Evolutionary conservation across 148 eudicot genomes (phyloP).

Genomic region (Suaeda aralocaspica): DNA sequence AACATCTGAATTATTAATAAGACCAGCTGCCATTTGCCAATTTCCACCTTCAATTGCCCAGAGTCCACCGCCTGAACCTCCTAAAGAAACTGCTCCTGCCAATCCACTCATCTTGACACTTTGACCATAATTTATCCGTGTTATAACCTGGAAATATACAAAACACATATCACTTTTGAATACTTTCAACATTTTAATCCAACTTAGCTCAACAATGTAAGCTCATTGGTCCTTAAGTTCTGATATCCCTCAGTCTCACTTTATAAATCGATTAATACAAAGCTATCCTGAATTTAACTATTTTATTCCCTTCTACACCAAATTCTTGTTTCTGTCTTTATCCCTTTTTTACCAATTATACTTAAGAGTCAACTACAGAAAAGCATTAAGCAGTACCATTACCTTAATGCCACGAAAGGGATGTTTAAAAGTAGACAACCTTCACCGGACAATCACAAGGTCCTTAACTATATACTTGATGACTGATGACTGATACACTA

Average conservation of each 20-base stretch:
- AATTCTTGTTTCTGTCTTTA: too few species aligned
- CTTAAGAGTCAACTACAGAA: too few species aligned
- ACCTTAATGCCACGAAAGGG: too few species aligned
- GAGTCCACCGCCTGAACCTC: conserved; percentile 78
- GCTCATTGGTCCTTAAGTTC: neutral
- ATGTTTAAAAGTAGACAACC: neutral
- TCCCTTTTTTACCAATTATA: too few species aligned
- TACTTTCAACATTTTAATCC: too few species aligned
- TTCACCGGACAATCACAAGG: too few species aligned
- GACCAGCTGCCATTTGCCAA: conserved; percentile 84
- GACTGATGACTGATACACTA: too few species aligned
- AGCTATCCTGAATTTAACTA: neutral
- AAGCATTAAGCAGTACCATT: too few species aligned
- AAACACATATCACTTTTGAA: too few species aligned
- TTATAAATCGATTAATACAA: neutral
- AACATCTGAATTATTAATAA: conserved; percentile 64
- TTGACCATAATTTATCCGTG: conserved; percentile 92
- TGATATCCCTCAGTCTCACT: neutral
- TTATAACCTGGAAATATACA: conserved; percentile 57
- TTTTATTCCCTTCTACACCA: neutral
- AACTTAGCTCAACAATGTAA: neutral
- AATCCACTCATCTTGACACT: conserved; percentile 85
- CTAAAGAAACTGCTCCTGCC: conserved; percentile 94
- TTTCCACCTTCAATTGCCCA: conserved; percentile 95
- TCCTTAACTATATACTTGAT: too few species aligned